phyloP scores from a whole-genome alignment of 495 filamentous ascomycete species.

The Daldinia vernicosa region DNA sequence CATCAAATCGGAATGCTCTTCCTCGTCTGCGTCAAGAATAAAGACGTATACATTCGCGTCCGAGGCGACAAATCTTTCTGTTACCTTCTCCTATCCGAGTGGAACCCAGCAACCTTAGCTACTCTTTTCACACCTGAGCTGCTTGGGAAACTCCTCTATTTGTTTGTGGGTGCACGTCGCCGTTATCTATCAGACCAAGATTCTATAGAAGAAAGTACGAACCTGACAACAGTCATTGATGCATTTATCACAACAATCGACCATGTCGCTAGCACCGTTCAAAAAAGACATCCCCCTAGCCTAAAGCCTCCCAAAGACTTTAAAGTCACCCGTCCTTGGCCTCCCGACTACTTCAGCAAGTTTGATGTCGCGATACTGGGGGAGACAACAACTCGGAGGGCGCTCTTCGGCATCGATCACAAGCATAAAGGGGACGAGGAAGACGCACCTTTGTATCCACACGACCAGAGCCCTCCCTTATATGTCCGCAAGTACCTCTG shows the following conservation, averaged over 20 bases:
- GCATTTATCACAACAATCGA: constrained; percentile 11
- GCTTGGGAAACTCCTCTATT: constrained; percentile 15
- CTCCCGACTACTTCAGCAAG: constrained; percentile 14
- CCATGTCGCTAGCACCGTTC: not conserved
- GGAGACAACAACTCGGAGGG: constrained; percentile 1
- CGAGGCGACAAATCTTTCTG: constrained; percentile 26
- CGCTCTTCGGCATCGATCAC: constrained; percentile 25
- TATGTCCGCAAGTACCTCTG: constrained; percentile 25
- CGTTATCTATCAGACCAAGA: not conserved
- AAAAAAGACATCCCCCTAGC: not conserved
- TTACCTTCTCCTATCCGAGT: constrained; percentile 20
- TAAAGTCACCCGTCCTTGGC: not conserved
- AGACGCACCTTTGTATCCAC: constrained; percentile 2
- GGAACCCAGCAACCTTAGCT: constrained; percentile 5
- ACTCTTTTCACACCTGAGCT: constrained; percentile 6
- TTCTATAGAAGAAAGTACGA: not conserved
- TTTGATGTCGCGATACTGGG: constrained; percentile 28
- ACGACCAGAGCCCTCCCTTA: constrained; percentile 17
- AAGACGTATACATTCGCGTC: constrained; percentile 28
- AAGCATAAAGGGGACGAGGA: not conserved
- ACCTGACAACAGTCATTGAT: constrained; percentile 19
- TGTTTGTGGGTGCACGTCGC: constrained; percentile 25
- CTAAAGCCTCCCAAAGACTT: not conserved
- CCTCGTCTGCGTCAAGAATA: not conserved
- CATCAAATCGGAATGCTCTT: constrained; percentile 1